A percentile compares a stretch with the other conserved stretches of the same genome.
phyloP scores from a whole-genome alignment of 768 basidiomycete species.

The Brasilioporus rufonigricans region DNA sequence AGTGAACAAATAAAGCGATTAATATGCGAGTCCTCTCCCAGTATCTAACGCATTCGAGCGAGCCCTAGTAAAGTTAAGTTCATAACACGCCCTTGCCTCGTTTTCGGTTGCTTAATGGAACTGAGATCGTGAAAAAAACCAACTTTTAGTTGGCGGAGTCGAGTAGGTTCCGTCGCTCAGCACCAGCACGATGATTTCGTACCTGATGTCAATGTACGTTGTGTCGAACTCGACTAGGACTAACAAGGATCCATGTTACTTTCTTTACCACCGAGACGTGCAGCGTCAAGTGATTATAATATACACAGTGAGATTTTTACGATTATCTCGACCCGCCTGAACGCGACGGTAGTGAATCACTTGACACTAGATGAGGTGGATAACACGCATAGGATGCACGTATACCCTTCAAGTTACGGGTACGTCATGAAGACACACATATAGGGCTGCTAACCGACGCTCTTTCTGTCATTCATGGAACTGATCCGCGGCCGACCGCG shows the following conservation, averaged over 20 bases:
- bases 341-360: neutral
- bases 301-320: neutral
- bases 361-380: neutral
- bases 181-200: neutral
- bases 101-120: conserved; percentile 21
- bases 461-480: neutral
- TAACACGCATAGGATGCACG: neutral
- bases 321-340: neutral
- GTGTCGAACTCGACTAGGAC: neutral
- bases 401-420: neutral
- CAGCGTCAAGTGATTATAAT: neutral
- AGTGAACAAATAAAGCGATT: neutral
- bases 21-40: conserved; percentile 3
- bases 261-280: neutral
- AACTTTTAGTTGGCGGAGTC: neutral
- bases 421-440: neutral
- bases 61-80: conserved; percentile 19
- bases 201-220: neutral
- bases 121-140: conserved; percentile 8
- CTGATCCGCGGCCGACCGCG: conserved; percentile 5
- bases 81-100: conserved; percentile 20
- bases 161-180: neutral
- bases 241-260: neutral
- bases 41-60: neutral
- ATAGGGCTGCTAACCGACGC: neutral